Evolutionary conservation across 1,284 basidiomycete species (phyloP), one percentile per base, ranked within the genome.

Genomic region (Rhodotorula sp.): DNA sequence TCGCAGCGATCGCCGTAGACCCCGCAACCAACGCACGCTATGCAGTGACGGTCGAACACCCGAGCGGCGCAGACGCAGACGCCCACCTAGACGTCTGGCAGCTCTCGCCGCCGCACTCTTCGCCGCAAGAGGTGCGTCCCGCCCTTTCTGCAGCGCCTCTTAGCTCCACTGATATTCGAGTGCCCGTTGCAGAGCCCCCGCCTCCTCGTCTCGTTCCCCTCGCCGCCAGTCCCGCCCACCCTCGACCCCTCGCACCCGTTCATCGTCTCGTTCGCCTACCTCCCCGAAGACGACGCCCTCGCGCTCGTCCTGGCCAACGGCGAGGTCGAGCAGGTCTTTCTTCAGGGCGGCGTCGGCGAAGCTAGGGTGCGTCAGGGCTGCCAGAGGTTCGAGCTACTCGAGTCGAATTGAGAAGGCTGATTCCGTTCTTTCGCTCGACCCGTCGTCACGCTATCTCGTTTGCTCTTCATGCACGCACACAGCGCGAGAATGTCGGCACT

Each of bases 401-500:
- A 64, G 54, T 81, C 88, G 4, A 23, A 10, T 41, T 21, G 59
- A 4, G 44, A 46, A 56, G 19, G 27, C 53, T 54, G 53, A 12
- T 16, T 19, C 23, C 2, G 25, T 4, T 52, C 14, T 27, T 25
- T 34, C 12, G 9, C 13, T 41, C 2, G 21, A 14, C 8, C 4
- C 42, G 7, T 10, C 7, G 42, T 53, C 50, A 14, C 21, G 7
- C 25, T 25, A 8, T 46, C 52, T 3, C 34, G 7, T 25, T 25
- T 9, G 34, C 14, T 17, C 19, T 17, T 17, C 10, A 3, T 7
- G 9, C 14, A 5, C n/a, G 10, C 10, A 16, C 19, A 27, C 57
- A 78, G 76, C 27, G 75, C 16, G 91, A 94, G 74, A 86, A 92
- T 9, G 88, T 94, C 64, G 95, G 96, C 8, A 89, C 89, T 0